Evolutionary conservation across 2,329 filamentous ascomycete genomes (phyloP).

Genomic region (Pleomassaria siparia): DNA sequence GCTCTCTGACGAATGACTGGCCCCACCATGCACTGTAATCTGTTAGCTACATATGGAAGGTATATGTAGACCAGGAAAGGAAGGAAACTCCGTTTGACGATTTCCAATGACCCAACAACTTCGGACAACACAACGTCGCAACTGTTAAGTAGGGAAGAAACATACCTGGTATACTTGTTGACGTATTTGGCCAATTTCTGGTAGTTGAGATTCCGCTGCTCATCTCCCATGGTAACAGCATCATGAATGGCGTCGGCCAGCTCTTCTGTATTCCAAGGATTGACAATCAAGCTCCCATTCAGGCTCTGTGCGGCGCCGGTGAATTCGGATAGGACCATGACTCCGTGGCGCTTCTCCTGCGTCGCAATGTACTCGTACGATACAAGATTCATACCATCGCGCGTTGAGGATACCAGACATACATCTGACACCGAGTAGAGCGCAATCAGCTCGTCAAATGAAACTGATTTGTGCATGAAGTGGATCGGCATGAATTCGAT

Average conservation of each 20-base stretch:
- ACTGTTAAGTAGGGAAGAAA: neutral
- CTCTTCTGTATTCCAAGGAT: conserved; percentile 98
- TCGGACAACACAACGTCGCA: neutral
- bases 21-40: conserved; percentile 81
- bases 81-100: neutral
- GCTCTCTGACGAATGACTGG: conserved; percentile 82
- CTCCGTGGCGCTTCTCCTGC: conserved; percentile 85
- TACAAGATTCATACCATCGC: conserved; percentile 98
- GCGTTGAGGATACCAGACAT: conserved; percentile 90
- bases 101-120: neutral
- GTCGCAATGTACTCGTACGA: conserved; percentile 98
- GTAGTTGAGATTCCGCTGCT: conserved; percentile 84
- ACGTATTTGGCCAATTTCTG: conserved; percentile 92
- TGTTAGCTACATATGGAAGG: conserved; percentile 19
- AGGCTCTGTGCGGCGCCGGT: conserved; percentile 93
- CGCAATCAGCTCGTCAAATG: conserved; percentile 91
- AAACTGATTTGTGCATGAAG: conserved; percentile 95
- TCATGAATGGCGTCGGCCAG: conserved; percentile 91
- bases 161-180: conserved; percentile 87
- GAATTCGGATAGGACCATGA: conserved; percentile 95
- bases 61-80: neutral
- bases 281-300: conserved; percentile 91
- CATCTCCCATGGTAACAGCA: conserved; percentile 92
- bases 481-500: conserved; percentile 99
- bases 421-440: conserved; percentile 91